Evolutionary conservation across 352 stramenopile species (phyloP).

Genomic region (Globisporangium splendens): DNA sequence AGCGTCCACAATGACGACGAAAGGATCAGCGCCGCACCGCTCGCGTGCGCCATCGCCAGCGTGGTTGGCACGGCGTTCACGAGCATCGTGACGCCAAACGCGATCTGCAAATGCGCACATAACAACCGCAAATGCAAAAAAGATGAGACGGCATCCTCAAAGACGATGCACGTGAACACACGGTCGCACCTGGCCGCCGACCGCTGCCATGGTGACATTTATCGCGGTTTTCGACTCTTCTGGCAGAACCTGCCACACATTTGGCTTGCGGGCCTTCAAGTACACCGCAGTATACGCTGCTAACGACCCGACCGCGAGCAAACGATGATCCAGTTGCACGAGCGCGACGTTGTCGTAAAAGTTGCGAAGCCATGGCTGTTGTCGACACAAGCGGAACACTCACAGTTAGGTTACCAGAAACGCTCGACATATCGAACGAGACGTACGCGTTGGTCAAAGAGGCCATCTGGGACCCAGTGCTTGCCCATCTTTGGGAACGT

Average conservation of each 20-base stretch:
- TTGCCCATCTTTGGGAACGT: slow-evolving; percentile 93
- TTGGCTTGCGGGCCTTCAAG: slow-evolving; percentile 50
- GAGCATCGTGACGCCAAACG: slow-evolving; percentile 92
- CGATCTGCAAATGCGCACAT: slow-evolving; percentile 51
- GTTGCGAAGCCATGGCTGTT: slow-evolving; percentile 84
- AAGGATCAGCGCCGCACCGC: slow-evolving; percentile 47
- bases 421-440: neutral
- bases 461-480: slow-evolving; percentile 82
- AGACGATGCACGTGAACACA: neutral
- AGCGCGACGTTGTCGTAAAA: slow-evolving; percentile 96
- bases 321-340: slow-evolving; percentile 95
- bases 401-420: slow-evolving; percentile 1
- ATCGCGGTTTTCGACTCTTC: slow-evolving; percentile 52
- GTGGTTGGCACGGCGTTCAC: slow-evolving; percentile 93
- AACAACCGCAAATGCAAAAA: neutral
- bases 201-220: slow-evolving; percentile 48
- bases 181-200: slow-evolving; percentile 33
- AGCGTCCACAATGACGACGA: slow-evolving; percentile 65
- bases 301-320: slow-evolving; percentile 89
- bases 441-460: slow-evolving; percentile 55
- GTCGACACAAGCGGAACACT: neutral
- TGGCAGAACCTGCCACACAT: slow-evolving; percentile 69
- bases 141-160: neutral
- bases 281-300: slow-evolving; percentile 47
- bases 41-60: slow-evolving; percentile 92